Conservation (phyloP, 2,329 filamentous ascomycete genomes). For the Achaetomium macrosporum region DNA sequence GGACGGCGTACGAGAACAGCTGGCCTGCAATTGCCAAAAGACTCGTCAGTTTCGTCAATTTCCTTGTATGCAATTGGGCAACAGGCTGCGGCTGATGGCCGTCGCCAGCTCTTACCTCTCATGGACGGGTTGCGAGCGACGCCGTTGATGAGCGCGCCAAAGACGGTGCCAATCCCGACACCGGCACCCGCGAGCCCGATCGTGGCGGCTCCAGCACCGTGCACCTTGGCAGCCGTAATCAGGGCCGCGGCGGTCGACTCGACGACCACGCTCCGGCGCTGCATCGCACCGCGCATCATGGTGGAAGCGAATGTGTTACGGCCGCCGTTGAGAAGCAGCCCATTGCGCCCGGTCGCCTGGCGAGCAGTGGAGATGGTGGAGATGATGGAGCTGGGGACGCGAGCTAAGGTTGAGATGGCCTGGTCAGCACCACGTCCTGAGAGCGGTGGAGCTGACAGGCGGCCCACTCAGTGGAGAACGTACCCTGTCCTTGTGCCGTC, state of each 20-base stretch:
- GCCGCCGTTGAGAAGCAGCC: slow-evolving; percentile 23
- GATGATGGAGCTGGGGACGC: slow-evolving; percentile 27
- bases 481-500: slow-evolving; percentile 21
- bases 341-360: slow-evolving; percentile 20
- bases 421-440: slow-evolving; percentile 16
- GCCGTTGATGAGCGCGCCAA: slow-evolving; percentile 22
- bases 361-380: slow-evolving; percentile 21
- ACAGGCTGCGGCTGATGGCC: not conserved
- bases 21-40: slow-evolving; percentile 16
- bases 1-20: slow-evolving; percentile 53
- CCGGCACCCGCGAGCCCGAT: slow-evolving; percentile 24
- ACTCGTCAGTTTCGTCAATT: slow-evolving; percentile 6
- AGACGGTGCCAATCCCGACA: slow-evolving; percentile 24
- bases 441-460: slow-evolving; percentile 10
- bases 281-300: slow-evolving; percentile 23
- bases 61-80: not conserved
- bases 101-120: slow-evolving; percentile 15
- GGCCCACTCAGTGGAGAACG: slow-evolving; percentile 14
- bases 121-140: slow-evolving; percentile 24
- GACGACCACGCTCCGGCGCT: slow-evolving; percentile 26
- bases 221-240: slow-evolving; percentile 22
- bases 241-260: slow-evolving; percentile 25
- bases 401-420: slow-evolving; percentile 17
- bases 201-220: slow-evolving; percentile 24
- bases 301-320: slow-evolving; percentile 19